Conservation (phyloP, 2,329 filamentous ascomycete genomes). For the Trichoderma hamatum region DNA sequence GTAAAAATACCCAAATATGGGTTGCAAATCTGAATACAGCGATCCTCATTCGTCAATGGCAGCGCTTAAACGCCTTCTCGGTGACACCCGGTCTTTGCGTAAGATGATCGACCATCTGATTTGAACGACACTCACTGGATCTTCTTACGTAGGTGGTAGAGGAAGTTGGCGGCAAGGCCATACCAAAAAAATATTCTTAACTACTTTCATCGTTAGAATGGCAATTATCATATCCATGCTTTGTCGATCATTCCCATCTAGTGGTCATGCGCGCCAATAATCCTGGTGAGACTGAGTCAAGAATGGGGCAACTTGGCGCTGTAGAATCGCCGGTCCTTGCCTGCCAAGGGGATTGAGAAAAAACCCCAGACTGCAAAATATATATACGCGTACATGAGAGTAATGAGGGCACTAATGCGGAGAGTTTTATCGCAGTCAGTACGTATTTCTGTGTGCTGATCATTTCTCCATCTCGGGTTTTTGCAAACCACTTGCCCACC, state of each 20-base stretch:
- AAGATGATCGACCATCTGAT: neutral
- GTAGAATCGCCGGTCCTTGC: neutral
- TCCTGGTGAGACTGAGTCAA: neutral
- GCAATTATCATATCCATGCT: neutral
- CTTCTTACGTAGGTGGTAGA: neutral
- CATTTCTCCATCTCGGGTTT: neutral
- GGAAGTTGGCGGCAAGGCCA: neutral
- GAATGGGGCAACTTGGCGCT: neutral
- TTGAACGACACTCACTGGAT: neutral
- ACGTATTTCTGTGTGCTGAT: neutral
- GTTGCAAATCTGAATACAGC: neutral
- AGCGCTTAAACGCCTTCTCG: conserved; percentile 19
- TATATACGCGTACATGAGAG: neutral
- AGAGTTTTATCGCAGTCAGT: neutral
- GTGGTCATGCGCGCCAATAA: conserved; percentile 11
- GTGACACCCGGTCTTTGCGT: neutral
- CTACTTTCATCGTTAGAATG: neutral
- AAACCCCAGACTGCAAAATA: neutral
- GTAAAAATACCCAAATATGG: neutral
- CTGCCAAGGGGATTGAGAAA: neutral
- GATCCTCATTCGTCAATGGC: neutral
- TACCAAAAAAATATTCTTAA: neutral
- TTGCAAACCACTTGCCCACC: neutral
- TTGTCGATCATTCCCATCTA: neutral
- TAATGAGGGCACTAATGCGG: neutral